Percentiles rank a stretch among this genome's conserved stretches.
These are phyloP conservation scores for Clitoria ternatea DNA, from an alignment of 306 rosid species.

Conservation along the genomic window DNA sequence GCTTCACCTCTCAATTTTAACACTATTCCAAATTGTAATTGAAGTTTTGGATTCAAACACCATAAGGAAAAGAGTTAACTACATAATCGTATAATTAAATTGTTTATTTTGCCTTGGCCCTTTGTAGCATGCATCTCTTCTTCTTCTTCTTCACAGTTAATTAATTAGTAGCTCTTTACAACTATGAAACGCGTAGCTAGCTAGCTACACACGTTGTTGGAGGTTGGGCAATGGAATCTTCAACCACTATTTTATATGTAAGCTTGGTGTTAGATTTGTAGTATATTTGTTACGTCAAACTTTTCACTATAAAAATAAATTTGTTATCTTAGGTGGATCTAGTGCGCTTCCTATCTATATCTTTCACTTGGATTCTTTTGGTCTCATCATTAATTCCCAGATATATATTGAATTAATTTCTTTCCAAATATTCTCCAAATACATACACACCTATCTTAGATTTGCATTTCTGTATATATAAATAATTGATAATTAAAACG, in stretches of 20 bases:
- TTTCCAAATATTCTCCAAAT: constrained; percentile 4
- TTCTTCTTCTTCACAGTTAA: no score
- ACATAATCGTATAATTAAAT: no score
- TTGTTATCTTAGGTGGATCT: constrained; percentile 9
- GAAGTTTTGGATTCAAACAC: no score
- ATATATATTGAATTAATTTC: no score
- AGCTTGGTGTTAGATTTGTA: background rate
- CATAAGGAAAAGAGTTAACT: no score
- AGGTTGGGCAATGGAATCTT: constrained; percentile 29
- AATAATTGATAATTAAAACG: constrained; percentile 5
- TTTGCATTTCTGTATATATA: background rate
- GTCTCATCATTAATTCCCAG: no score
- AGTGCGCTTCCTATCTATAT: background rate
- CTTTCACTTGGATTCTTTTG: constrained; percentile 15
- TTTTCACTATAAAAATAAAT: constrained; percentile 2
- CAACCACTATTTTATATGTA: background rate
- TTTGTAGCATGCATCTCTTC: background rate
- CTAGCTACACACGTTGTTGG: constrained; percentile 32
- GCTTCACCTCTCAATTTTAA: no score
- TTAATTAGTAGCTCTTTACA: constrained; percentile 22
- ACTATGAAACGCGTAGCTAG: constrained; percentile 37
- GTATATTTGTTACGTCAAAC: constrained; percentile 14
- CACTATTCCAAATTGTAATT: no score
- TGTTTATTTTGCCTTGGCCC: no score
- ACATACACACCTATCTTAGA: background rate